Evolutionary conservation across 208 protist species (phyloP).

Genomic region (Acanthamoeba sp.): DNA sequence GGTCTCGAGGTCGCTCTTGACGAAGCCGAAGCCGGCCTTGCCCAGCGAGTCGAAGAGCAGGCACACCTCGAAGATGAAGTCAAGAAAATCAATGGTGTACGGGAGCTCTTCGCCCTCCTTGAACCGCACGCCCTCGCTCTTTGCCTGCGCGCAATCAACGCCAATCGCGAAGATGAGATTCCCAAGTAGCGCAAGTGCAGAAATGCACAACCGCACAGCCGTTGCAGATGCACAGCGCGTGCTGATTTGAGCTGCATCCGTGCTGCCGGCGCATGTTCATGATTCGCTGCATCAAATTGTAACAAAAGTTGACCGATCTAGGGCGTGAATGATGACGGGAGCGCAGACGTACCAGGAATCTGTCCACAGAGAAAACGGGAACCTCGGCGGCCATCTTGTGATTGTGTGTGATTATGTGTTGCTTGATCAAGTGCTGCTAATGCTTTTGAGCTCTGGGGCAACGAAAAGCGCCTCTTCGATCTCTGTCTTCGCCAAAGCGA

Average conservation of each 20-base stretch:
- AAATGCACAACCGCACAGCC: too few species aligned
- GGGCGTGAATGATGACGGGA: neutral
- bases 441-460: neutral
- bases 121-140: slow-evolving; percentile 34
- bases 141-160: neutral
- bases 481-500: neutral
- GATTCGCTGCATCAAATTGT: too few species aligned
- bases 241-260: too few species aligned
- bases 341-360: neutral
- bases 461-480: neutral
- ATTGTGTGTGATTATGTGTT: neutral
- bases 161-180: neutral
- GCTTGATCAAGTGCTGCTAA: neutral
- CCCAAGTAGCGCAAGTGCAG: too few species aligned
- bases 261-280: too few species aligned
- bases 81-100: neutral
- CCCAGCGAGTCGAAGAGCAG: slow-evolving; percentile 21
- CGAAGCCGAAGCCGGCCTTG: slow-evolving; percentile 43
- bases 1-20: slow-evolving; percentile 44
- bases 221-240: too few species aligned
- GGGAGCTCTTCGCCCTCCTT: neutral
- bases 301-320: too few species aligned
- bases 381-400: neutral
- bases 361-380: slow-evolving; percentile 9
- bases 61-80: slow-evolving; percentile 37